These are phyloP conservation scores for Lasiodiplodia sp. DNA, from an alignment of 2,329 filamentous ascomycete species.

Conservation along the genomic window DNA sequence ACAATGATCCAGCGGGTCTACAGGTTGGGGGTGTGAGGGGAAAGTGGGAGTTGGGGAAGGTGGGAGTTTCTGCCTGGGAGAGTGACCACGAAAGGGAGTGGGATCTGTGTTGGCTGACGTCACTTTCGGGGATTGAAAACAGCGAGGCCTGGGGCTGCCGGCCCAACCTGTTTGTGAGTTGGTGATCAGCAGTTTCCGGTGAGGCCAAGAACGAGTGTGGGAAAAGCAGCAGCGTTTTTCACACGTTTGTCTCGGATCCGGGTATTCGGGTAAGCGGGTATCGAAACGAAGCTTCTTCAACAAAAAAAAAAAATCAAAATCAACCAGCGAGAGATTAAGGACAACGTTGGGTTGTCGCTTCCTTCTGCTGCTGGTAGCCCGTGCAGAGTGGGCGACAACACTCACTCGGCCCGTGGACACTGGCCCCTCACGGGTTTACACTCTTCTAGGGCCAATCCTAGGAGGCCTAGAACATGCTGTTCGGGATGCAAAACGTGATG, in stretches of 20 bases:
- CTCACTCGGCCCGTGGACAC: neutral
- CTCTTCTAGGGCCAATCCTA: neutral
- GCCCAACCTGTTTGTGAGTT: neutral
- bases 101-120: neutral
- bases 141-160: neutral
- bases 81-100: too few relatives aligned
- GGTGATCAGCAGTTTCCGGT: neutral
- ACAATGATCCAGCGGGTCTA: neutral
- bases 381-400: neutral
- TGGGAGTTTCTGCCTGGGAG: neutral
- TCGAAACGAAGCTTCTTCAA: neutral
- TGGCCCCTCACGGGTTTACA: neutral
- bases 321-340: neutral
- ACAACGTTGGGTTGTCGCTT: neutral
- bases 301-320: neutral
- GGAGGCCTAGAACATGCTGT: neutral
- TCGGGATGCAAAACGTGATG: neutral
- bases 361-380: neutral
- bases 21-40: neutral
- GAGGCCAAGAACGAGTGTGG: neutral
- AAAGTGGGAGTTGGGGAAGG: neutral
- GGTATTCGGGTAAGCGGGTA: neutral
- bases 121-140: neutral
- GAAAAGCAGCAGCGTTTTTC: neutral
- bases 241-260: neutral